Evolutionary conservation across 169 alveolate genomes (phyloP).

Genomic region (Theileria parva): DNA sequence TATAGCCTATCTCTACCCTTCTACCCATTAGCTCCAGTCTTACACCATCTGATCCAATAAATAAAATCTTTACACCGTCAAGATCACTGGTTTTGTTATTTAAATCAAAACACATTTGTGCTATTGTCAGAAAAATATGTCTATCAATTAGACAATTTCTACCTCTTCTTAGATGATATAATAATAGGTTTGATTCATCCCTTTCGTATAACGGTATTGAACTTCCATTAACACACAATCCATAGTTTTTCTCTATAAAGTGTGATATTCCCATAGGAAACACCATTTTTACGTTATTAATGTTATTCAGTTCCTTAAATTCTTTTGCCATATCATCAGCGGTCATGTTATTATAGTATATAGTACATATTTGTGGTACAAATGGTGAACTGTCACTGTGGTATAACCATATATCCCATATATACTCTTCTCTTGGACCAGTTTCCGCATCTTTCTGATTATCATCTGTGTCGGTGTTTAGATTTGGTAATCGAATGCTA

Average conservation of each 20-base stretch:
- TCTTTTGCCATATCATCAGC: constrained; percentile 14
- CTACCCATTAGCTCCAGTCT: constrained; percentile 1
- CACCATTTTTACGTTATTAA: constrained; percentile 26
- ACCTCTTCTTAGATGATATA: constrained; percentile 38
- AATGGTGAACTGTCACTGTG: constrained; percentile 40
- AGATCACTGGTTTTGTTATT: neutral
- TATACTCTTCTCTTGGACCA: neutral
- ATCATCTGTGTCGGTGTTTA: neutral
- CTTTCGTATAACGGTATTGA: constrained; percentile 39
- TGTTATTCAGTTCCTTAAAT: neutral
- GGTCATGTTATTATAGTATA: constrained; percentile 40
- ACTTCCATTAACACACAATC: constrained; percentile 41
- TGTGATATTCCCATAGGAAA: constrained; percentile 48
- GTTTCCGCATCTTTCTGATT: constrained; percentile 7
- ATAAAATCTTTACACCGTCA: constrained; percentile 17
- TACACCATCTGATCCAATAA: constrained; percentile 44
- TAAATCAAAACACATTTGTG: constrained; percentile 38
- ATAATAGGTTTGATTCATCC: constrained; percentile 17
- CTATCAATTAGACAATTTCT: constrained; percentile 60
- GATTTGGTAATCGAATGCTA: neutral
- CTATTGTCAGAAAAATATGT: constrained; percentile 34
- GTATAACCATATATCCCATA: constrained; percentile 65
- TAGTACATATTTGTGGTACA: constrained; percentile 50
- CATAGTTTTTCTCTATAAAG: constrained; percentile 42
- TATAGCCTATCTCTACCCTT: constrained; percentile 33